Evolutionary conservation across 1,139 yeast species (phyloP), one percentile per base, ranked within the genome.

Genomic region (Protomyces inouyei): DNA sequence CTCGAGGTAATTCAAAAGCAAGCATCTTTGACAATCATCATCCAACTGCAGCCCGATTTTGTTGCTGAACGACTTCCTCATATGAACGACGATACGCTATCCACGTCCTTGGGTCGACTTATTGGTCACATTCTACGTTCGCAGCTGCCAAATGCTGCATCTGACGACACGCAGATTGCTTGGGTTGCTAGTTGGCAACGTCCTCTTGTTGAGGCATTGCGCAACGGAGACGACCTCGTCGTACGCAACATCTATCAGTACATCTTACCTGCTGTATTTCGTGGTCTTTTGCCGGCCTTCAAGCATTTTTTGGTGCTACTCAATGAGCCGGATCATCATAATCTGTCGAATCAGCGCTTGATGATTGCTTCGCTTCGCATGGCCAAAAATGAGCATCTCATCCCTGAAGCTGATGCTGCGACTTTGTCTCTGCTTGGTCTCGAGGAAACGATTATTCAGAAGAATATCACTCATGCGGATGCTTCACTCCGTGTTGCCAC

Each of bases 71-170:
- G 65, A 21, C 35, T 63, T 23, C 55, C 25, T n/a, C 32, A 37
- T 35, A 59, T 63, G 61, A 32, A 46, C 9, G 63, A 63, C 12
- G 45, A 40, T 35, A 52, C 52, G 14, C 55, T 57, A 6, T 60
- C 63, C 1, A 59, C 65, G 3, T 51, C 65, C 3, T 57, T 63
- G 9, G 57, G 60, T 8, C 36, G 63, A 10, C 55, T 63, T 14
- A 32, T 63, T 14, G 16, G 54, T 18, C 56, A 57, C 32, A 54
- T 57, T 23, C 28, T 63, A 25, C 36, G 45, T n/a, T 55, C 28
- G 23, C 9, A 32, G 21, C 36, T 59, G 5, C 51, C 28, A 6
- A 21, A 28, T 9, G 35, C 32, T n/a, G 40, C 64, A 6, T 23
- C 21, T 21, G 38, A 45, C 9, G 48, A n/a, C 14, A 51, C 35